Percentiles rank a stretch among this genome's conserved stretches.
These are phyloP conservation scores for Cordyceps farinosa DNA, from an alignment of 2,329 filamentous ascomycete species.

Conservation along the genomic window DNA sequence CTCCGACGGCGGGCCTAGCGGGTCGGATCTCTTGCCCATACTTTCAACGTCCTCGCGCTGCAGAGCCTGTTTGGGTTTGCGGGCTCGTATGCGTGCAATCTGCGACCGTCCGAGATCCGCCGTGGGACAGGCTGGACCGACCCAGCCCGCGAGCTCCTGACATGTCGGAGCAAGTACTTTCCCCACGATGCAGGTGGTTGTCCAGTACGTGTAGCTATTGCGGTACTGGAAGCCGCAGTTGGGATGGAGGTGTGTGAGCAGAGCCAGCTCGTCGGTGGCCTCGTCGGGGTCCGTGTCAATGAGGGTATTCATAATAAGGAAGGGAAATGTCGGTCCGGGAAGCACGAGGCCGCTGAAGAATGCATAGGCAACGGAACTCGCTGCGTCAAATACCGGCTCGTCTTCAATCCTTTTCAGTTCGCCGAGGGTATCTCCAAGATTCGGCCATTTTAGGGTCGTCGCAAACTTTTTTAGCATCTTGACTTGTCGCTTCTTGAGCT, in stretches of 20 bases:
- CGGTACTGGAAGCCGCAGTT: slow-evolving; percentile 74
- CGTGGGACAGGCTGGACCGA: slow-evolving; percentile 68
- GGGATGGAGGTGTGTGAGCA: slow-evolving; percentile 65
- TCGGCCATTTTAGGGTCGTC: slow-evolving; percentile 73
- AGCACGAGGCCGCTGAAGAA: slow-evolving; percentile 73
- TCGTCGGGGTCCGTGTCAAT: slow-evolving; percentile 71
- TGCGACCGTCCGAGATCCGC: slow-evolving; percentile 64
- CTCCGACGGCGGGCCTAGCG: slow-evolving; percentile 61
- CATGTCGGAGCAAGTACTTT: slow-evolving; percentile 73
- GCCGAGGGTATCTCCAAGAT: slow-evolving; percentile 61
- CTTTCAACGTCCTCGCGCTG: slow-evolving; percentile 57
- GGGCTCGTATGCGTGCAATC: slow-evolving; percentile 65
- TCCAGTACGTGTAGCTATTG: slow-evolving; percentile 73
- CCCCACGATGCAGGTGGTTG: slow-evolving; percentile 66
- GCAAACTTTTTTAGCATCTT: slow-evolving; percentile 67
- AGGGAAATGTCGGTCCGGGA: slow-evolving; percentile 66
- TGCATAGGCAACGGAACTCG: slow-evolving; percentile 70
- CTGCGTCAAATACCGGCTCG: slow-evolving; percentile 54
- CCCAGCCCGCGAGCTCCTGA: slow-evolving; percentile 67
- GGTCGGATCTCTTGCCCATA: slow-evolving; percentile 65
- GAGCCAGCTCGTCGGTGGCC: slow-evolving; percentile 60
- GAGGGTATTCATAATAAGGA: slow-evolving; percentile 73
- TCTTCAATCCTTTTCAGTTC: slow-evolving; percentile 58
- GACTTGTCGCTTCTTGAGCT: slow-evolving; percentile 63
- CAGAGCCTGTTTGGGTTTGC: slow-evolving; percentile 53